These are phyloP conservation scores for Microcyclospora tardicrescens DNA, from an alignment of 2,329 filamentous ascomycete genomes.

Conservation along the genomic window DNA sequence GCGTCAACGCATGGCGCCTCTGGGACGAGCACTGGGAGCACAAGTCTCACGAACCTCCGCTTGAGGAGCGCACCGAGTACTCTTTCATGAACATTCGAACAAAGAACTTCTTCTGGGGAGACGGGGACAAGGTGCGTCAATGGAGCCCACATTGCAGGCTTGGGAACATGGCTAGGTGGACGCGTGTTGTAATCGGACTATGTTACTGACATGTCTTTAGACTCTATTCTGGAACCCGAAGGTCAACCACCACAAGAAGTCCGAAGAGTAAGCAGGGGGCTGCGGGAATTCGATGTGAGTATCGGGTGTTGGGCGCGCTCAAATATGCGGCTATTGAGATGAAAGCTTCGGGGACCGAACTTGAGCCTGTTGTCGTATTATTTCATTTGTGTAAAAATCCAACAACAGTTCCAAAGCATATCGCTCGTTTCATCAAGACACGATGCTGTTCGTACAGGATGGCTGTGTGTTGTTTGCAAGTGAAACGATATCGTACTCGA, in stretches of 20 bases:
- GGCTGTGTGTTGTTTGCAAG: too few species aligned
- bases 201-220: constrained; percentile 17
- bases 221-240: constrained; percentile 68
- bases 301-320: too few species aligned
- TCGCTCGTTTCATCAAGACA: too few species aligned
- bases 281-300: too few species aligned
- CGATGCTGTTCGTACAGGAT: too few species aligned
- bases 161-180: neutral
- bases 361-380: too few species aligned
- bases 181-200: neutral
- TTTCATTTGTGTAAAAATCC: too few species aligned
- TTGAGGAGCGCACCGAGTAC: constrained; percentile 88
- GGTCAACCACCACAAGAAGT: constrained; percentile 83
- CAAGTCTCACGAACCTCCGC: constrained; percentile 68
- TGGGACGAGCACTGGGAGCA: constrained; percentile 98
- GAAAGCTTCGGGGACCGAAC: too few species aligned
- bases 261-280: too few species aligned
- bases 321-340: too few species aligned
- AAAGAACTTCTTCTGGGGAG: constrained; percentile 91
- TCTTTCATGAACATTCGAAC: constrained; percentile 94
- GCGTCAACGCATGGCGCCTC: constrained; percentile 74
- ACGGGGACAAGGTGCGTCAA: constrained; percentile 75
- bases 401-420: too few species aligned
- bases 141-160: neutral
- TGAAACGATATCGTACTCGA: too few species aligned